A percentile compares a stretch with the other conserved stretches of the same genome.
Evolutionary conservation across 208 protist species (phyloP).

Genomic region (Wallacemonas collosoma): DNA sequence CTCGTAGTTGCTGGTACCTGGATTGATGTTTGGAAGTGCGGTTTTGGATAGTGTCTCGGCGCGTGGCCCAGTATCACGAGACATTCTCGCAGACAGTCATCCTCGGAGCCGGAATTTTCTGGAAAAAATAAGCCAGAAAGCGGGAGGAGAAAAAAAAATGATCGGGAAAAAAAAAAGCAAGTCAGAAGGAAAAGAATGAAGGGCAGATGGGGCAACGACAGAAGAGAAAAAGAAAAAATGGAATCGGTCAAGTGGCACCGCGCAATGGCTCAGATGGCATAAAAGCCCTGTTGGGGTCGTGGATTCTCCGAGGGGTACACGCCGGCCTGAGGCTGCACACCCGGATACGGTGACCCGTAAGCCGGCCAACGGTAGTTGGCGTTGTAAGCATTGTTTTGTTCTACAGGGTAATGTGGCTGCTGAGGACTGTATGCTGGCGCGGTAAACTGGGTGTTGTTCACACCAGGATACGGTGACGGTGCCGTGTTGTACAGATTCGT

Average conservation of each 20-base stretch:
- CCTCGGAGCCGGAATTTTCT: too few species aligned
- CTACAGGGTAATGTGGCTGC: not conserved
- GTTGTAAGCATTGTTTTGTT: not conserved
- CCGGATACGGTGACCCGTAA: not conserved
- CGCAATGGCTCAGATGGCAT: not conserved
- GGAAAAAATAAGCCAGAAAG: not conserved
- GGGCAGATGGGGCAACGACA: not conserved
- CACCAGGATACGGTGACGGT: not conserved
- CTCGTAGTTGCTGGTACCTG: too few species aligned
- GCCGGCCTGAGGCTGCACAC: not conserved
- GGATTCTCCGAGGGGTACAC: not conserved
- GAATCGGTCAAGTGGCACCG: not conserved
- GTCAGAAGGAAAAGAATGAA: not conserved
- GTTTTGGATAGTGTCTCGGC: too few species aligned
- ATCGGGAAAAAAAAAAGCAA: not conserved
- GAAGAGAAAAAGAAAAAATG: conserved; percentile 4
- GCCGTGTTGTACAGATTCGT: not conserved
- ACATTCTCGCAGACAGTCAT: too few species aligned
- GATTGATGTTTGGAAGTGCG: too few species aligned
- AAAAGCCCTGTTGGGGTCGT: not conserved
- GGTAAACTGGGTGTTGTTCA: not conserved
- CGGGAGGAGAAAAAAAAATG: not conserved
- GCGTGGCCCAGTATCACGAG: too few species aligned
- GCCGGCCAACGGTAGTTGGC: not conserved
- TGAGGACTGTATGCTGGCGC: not conserved